Evolutionary conservation across 352 stramenopile genomes (phyloP).

Genomic region (Pythium graminicola): DNA sequence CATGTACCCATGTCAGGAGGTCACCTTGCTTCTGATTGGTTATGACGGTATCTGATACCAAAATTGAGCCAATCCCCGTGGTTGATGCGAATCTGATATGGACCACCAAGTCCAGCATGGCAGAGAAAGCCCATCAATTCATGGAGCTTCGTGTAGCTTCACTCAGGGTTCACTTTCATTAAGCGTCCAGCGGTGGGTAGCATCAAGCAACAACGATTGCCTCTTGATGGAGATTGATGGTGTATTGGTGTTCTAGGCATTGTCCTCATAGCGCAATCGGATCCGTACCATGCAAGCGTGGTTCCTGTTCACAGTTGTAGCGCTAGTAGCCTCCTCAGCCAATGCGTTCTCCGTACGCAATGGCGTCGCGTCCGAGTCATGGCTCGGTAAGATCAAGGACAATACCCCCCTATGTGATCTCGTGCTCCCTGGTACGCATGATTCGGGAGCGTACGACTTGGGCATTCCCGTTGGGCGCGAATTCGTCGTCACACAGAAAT

Average conservation of each 20-base stretch:
- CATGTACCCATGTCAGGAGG: no score
- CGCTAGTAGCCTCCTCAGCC: not conserved
- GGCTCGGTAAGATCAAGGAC: constrained; percentile 6
- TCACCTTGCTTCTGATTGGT: no score
- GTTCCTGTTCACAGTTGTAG: not conserved
- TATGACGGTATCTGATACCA: no score
- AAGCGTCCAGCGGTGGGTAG: not conserved
- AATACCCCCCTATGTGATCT: constrained; percentile 1
- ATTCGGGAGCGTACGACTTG: constrained; percentile 5
- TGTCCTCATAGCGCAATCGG: not conserved
- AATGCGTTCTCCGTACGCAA: constrained; percentile 2
- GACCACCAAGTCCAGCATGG: not conserved
- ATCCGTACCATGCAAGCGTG: not conserved
- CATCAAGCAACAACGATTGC: not conserved
- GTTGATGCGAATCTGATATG: no score
- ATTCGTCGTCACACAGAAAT: constrained; percentile 7
- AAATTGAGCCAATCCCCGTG: no score
- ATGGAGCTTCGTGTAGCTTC: no score
- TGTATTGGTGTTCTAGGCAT: no score
- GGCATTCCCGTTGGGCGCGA: not conserved
- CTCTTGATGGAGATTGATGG: no score
- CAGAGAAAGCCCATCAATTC: no score
- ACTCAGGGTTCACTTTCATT: no score
- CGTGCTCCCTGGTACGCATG: constrained; percentile 12
- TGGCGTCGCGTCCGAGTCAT: constrained; percentile 11